Evolutionary conservation across 305 asterid genomes (phyloP).

Genomic region (Solanum aculeatissimum): DNA sequence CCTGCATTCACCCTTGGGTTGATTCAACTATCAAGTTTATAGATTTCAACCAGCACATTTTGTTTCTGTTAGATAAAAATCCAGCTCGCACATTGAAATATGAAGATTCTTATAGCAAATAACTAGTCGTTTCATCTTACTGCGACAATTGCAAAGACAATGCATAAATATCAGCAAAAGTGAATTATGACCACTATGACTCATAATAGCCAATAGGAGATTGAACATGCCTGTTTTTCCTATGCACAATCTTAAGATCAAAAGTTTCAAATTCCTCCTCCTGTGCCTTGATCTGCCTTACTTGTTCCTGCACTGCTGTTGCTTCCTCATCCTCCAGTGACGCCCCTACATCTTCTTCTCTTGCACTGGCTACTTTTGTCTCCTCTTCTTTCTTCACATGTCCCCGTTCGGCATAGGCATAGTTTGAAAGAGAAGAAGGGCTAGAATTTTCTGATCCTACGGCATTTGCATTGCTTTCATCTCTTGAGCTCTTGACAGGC

Average conservation of each 20-base stretch:
- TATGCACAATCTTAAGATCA: conserved; percentile 83
- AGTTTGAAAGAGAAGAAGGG: conserved; percentile 72
- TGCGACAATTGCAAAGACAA: neutral
- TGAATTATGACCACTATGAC: neutral
- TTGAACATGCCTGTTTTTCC: conserved; percentile 78
- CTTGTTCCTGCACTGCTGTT: conserved; percentile 96
- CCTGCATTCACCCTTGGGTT: neutral
- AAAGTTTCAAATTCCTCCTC: conserved; percentile 98
- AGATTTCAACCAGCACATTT: neutral
- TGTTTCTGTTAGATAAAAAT: neutral
- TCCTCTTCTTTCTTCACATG: conserved; percentile 45
- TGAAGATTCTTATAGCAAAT: neutral
- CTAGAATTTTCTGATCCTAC: conserved; percentile 78
- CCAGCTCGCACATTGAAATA: neutral
- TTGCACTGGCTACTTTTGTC: conserved; percentile 21
- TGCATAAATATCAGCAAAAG: neutral
- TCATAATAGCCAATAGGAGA: neutral
- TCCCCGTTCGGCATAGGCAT: conserved; percentile 50
- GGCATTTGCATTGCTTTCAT: conserved; percentile 33
- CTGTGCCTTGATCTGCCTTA: conserved; percentile 91
- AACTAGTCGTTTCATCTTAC: neutral
- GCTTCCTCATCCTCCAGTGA: conserved; percentile 90
- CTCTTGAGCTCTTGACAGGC: conserved; percentile 58
- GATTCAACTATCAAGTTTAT: neutral
- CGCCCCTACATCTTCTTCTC: conserved; percentile 61